phyloP scores from a whole-genome alignment of 2,329 filamentous ascomycete species.

The Ophiocordyceps polyrhachis-furcata region DNA sequence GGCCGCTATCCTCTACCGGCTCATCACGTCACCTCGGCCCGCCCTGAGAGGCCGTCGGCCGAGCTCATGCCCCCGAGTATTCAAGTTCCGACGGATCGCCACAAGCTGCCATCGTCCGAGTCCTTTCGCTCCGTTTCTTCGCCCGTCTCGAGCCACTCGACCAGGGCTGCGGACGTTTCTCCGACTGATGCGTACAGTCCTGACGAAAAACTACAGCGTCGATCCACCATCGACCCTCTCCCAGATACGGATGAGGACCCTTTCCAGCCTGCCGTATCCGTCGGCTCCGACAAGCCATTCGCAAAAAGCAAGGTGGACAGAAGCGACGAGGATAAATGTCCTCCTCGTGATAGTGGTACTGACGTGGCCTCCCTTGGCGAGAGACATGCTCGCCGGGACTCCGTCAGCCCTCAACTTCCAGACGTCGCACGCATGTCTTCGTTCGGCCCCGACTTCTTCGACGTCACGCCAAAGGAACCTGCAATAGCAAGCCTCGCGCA shows the following conservation, averaged over 20 bases:
- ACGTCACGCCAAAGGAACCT: constrained; percentile 5
- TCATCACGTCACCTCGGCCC: background rate
- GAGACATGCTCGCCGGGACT: constrained; percentile 15
- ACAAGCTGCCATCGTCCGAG: background rate
- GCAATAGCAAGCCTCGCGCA: background rate
- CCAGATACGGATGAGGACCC: constrained; percentile 32
- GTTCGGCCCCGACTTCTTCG: constrained; percentile 41
- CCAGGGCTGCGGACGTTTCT: constrained; percentile 22
- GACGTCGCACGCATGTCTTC: constrained; percentile 38
- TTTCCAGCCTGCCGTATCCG: background rate
- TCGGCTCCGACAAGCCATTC: background rate
- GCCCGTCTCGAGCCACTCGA: background rate
- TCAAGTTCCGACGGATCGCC: background rate
- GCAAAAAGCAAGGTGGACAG: constrained; percentile 1
- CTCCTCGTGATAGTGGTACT: background rate
- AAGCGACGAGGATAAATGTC: background rate
- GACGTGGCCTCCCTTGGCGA: background rate
- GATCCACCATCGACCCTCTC: constrained; percentile 31
- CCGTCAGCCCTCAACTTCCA: constrained; percentile 38
- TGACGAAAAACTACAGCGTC: constrained; percentile 34
- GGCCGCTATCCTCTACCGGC: background rate
- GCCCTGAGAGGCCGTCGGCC: background rate
- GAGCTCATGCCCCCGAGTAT: background rate
- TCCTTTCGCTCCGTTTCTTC: background rate
- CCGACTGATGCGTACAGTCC: constrained; percentile 64